Evolutionary conservation across 441 rosid species (phyloP), one percentile per base, ranked within the genome.

Genomic region (Daphne laureola): DNA sequence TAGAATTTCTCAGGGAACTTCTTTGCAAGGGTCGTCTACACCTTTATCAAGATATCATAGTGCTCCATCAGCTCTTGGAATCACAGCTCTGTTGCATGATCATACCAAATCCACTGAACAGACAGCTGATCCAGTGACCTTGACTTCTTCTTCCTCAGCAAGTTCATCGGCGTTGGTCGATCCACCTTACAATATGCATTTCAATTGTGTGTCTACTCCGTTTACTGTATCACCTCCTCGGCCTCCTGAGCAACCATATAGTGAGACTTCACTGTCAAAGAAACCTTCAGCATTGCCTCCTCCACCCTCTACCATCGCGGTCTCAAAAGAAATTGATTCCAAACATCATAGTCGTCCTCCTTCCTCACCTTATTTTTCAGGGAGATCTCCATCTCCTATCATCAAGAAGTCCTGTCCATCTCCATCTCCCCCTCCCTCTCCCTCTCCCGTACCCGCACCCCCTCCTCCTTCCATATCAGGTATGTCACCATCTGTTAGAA

Each of bases 51-150:
- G 81, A 63, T 82, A 72, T 60, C 76, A 76, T 47, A 70, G 77
- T 63, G 67, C 82, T 21, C 64, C 84, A 14, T 73, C 86, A 25
- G 61, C 48, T 58, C 74, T 83, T 53, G 87, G 93, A 59, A 79
- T 83, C 73, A 81, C 95, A 45, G 82, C 94, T 67, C 63, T 77
- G 63, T 73, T 84, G 72, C 84, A 78, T 9, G 90, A 89, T 80
- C 82, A 76, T 71, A 70, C 55, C 59, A 35, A 66, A 54, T 73
- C 73, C 68, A 67, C 59, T 52, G 78, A 67, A 62, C 82, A 75
- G 64, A 63, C 55, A 17, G 48, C 68, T 45, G 61, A 58, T 47
- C 61, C 70, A 42, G 45, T 52, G 49, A 58, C 76, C 25, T 18
- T 66, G 62, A 46, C 84, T 54, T 62, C 63, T 57, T 62, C 78